Base-by-base conservation (phyloP, 2,329 filamentous ascomycete genomes). In the Ophiostoma novo-ulmi region DNA sequence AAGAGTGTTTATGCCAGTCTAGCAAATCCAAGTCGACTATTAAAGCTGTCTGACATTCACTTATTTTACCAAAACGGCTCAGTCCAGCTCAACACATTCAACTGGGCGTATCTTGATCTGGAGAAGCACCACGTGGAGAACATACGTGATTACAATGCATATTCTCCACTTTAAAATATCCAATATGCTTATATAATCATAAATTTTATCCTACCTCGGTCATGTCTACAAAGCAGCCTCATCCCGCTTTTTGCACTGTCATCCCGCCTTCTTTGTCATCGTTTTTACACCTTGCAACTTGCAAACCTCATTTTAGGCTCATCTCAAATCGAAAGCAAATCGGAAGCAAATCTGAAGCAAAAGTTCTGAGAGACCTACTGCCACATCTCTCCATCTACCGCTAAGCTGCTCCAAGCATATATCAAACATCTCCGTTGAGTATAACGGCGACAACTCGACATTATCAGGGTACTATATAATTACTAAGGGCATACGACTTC, bases 41-140 rank as follows among this genome's bases (percentile, higher is more conserved):
- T 26, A 1, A 26, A 26, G 26, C 26, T 26, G 26, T 26, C 26
- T 26, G 26, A 26, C 26, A 26, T 26, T 26, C 31, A 31, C 31
- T 31, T 31, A 31, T 31, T 3, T 4, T 31, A 17, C 5, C 13
- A 52, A 52, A 44, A 44, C 39, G 14, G 3, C 44, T 52, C 39
- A 44, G 6, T 11, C 6, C 20, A 31, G 10, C 26, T 35, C 55
- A 61, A 63, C 58, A 10, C 14, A 17, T 10, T 2, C 52, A 26
- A 35, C 44, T 65, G 35, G 35, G 68, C 70, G 70, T 71, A 71
- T 71, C 68, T 71, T 44, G 64, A 68, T 65, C 68, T 55, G 41
- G 55, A 52, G 38, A 26, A 63, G 36, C 35, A 61, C 70, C 72
- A 73, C 72, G 72, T 73, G 72, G 70, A 63, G 63, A 39, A 65